Evolutionary conservation across 2,329 filamentous ascomycete species (phyloP).

Genomic region (Arthrobotrys megalospora): DNA sequence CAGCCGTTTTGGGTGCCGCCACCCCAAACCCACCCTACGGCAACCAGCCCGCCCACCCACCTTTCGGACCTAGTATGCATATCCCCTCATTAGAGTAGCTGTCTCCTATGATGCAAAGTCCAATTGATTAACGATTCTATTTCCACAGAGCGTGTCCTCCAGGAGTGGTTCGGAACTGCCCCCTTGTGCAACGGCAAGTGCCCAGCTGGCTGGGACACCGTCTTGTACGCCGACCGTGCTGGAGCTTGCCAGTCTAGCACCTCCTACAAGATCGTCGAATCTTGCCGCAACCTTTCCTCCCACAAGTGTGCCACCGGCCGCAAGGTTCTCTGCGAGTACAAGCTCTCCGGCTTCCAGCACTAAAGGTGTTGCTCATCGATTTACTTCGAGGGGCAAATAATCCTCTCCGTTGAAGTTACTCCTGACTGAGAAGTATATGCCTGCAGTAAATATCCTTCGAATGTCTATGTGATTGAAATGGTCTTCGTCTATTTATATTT

Average conservation of each 20-base stretch:
- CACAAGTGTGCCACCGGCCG: slow-evolving; percentile 53
- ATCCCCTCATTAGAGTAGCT: neutral
- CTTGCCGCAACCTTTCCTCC: slow-evolving; percentile 58
- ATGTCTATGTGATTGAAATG: neutral
- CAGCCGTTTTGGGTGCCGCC: slow-evolving; percentile 56
- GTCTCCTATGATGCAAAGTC: neutral
- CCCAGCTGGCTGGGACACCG: slow-evolving; percentile 53
- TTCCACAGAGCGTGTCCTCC: slow-evolving; percentile 54
- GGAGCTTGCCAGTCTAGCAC: slow-evolving; percentile 54
- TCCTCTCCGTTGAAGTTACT: neutral
- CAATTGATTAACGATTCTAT: slow-evolving; percentile 13
- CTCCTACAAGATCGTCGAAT: slow-evolving; percentile 58
- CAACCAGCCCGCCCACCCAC: slow-evolving; percentile 23
- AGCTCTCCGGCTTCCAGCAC: slow-evolving; percentile 42
- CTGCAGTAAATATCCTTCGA: slow-evolving; percentile 34
- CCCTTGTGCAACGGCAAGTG: slow-evolving; percentile 58
- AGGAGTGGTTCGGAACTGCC: slow-evolving; percentile 61
- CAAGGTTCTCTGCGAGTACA: slow-evolving; percentile 59
- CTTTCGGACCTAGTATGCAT: slow-evolving; percentile 41
- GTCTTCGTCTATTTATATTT: slow-evolving; percentile 27
- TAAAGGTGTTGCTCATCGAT: slow-evolving; percentile 20
- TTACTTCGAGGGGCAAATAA: neutral
- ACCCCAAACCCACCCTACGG: slow-evolving; percentile 48
- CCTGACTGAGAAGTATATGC: slow-evolving; percentile 2
- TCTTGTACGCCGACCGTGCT: slow-evolving; percentile 53